Conservation (phyloP, 257 asterid species). For the Misopates orontium region DNA sequence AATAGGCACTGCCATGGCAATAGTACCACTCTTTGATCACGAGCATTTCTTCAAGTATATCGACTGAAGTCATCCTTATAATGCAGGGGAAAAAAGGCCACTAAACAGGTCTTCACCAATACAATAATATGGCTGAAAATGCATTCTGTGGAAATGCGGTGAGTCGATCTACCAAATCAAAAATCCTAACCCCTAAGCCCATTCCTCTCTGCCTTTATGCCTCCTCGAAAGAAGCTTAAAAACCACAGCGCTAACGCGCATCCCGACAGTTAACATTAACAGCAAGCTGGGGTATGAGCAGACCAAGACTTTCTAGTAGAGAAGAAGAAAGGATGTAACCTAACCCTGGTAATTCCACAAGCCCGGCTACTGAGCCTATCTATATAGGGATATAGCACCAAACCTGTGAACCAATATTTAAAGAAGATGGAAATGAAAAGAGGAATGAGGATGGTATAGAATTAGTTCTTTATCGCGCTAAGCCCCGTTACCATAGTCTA, state of each 20-base stretch:
- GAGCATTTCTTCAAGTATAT: conserved; percentile 17
- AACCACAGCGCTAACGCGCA: conserved; percentile 15
- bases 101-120: too few relatives aligned
- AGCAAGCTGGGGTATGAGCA: too few relatives aligned
- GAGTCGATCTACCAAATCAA: conserved; percentile 7
- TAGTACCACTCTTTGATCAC: conserved; percentile 10
- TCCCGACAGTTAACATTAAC: conserved; percentile 13
- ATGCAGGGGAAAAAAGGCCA: conserved; percentile 8
- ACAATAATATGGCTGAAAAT: neutral
- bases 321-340: conserved; percentile 2
- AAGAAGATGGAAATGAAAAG: conserved; percentile 5
- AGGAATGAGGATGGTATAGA: conserved; percentile 8
- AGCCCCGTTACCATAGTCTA: conserved; percentile 10
- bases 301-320: conserved; percentile 2
- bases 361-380: conserved; percentile 7
- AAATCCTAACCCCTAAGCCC: neutral
- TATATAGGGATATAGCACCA: conserved; percentile 1
- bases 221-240: conserved; percentile 2
- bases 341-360: conserved; percentile 6
- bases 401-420: neutral
- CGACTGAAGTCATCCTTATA: conserved; percentile 15
- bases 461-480: neutral
- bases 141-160: conserved; percentile 1
- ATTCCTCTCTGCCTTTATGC: conserved; percentile 10
- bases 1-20: too few relatives aligned